Evolutionary conservation across 1,284 basidiomycete species (phyloP).

Genomic region (Trichosporon coremiiforme): DNA sequence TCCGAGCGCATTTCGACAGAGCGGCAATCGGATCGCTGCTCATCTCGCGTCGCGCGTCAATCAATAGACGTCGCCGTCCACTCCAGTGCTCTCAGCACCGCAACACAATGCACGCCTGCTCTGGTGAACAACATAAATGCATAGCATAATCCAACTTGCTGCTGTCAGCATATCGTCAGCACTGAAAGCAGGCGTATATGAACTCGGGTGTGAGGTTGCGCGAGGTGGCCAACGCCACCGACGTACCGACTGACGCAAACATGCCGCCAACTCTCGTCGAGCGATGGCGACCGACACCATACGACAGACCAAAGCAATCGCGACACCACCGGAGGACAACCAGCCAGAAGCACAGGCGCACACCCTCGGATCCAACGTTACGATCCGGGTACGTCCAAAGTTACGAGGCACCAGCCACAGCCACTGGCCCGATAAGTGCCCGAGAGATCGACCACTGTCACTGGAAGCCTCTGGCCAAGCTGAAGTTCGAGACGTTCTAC

Average conservation of each 20-base stretch:
- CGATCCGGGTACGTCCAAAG: background rate
- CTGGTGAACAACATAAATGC: too few relatives aligned
- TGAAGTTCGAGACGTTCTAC: background rate
- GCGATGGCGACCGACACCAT: background rate
- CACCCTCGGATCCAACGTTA: background rate
- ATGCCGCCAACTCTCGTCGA: background rate
- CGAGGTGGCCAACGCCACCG: background rate
- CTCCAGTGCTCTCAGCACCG: constrained; percentile 3
- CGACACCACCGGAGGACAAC: background rate
- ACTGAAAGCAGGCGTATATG: background rate
- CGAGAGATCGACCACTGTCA: background rate
- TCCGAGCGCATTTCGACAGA: background rate
- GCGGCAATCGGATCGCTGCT: background rate
- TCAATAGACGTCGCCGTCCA: background rate
- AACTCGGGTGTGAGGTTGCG: background rate
- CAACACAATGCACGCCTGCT: background rate
- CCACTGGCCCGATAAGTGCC: too few relatives aligned
- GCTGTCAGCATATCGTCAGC: background rate
- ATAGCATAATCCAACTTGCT: background rate
- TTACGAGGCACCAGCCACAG: background rate
- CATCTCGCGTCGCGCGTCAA: background rate
- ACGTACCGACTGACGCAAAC: too few relatives aligned
- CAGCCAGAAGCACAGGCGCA: background rate
- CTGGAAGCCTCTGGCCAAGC: background rate
- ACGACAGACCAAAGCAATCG: background rate